Evolutionary conservation across 2,329 filamentous ascomycete species (phyloP).

Genomic region (Stagonosporopsis rhizophila): DNA sequence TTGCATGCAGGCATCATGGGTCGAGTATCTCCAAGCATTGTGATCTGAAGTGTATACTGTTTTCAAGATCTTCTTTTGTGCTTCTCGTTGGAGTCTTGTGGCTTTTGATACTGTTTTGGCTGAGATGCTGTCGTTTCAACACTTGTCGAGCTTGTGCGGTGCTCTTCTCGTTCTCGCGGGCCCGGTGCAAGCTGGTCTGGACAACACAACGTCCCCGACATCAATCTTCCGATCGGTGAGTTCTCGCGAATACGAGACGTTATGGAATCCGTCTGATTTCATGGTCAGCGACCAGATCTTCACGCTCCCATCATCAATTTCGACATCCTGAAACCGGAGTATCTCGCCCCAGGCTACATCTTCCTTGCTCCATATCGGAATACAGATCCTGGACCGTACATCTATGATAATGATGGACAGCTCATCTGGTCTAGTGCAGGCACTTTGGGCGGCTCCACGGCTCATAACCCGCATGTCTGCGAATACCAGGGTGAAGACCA

Average conservation of each 20-base stretch:
- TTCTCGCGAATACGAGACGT: not conserved
- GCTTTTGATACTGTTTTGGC: not conserved
- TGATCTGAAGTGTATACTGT: slow-evolving; percentile 5
- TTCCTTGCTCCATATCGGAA: slow-evolving; percentile 15
- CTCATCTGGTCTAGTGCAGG: slow-evolving; percentile 16
- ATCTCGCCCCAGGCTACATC: slow-evolving; percentile 13
- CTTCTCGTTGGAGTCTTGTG: not conserved
- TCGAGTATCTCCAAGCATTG: not conserved
- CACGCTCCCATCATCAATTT: slow-evolving; percentile 17
- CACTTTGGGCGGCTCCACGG: slow-evolving; percentile 12
- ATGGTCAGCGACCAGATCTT: slow-evolving; percentile 14
- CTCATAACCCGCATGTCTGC: slow-evolving; percentile 15
- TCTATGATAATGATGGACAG: slow-evolving; percentile 13
- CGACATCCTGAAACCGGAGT: slow-evolving; percentile 13
- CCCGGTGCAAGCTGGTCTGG: slow-evolving; percentile 1
- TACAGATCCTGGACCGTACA: slow-evolving; percentile 14
- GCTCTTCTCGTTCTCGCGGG: slow-evolving; percentile 2
- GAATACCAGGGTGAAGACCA: slow-evolving; percentile 15
- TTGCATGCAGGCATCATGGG: slow-evolving; percentile 10
- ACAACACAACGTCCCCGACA: slow-evolving; percentile 14
- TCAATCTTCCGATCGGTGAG: slow-evolving; percentile 14
- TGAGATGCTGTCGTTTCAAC: slow-evolving; percentile 11
- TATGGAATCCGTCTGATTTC: slow-evolving; percentile 5
- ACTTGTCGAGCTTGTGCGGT: slow-evolving; percentile 8
- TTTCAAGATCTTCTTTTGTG: not conserved